Evolutionary conservation across 352 stramenopile genomes (phyloP), one percentile per base, ranked within the genome.

Genomic region (Peronospora tabacina): DNA sequence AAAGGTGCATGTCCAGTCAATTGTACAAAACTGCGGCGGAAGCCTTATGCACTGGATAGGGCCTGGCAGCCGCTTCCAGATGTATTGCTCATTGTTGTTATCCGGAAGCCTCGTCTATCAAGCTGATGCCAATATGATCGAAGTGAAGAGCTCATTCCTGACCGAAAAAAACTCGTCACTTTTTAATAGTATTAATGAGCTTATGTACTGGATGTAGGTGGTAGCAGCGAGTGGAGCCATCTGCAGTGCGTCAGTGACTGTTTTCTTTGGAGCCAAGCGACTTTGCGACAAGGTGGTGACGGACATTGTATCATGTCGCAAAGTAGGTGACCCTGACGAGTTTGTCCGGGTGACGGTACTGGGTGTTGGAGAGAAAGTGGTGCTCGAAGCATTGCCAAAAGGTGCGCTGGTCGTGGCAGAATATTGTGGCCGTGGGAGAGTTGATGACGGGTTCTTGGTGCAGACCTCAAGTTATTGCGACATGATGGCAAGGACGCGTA

Each of bases 221-320:
- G 35, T 67, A 34, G 67, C 72, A 7, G 70, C 58, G 0, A 76
- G 68, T 47, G 72, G 70, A 20, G 67, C 75, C 26, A 84, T 89
- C 32, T 78, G 64, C 47, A 89, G 72, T 34, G 75, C 77, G 24
- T 89, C 77, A 1, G 63, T 61, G 16, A 76, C 66, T 19, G 71
- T 82, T 29, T 89, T 83, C 51, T 85, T 87, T 17, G 78, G 75
- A 2, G 78, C 75, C 7, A 89, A 89, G 53, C 37, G 82, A 32
- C 24, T 83, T 19, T 89, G 78, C 47, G 70, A 85, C 52, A 75
- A 62, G 43, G 68, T 89, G 30, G 75, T 89, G 24, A 87, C 75
- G 37, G 78, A 89, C 58, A 66, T 89, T 28, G 59, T 68, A 16
- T 79, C 78, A n/a, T 84, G 64, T 44, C 70, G 78, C 41, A 69